Percentiles rank a stretch among this genome's conserved stretches.
These are phyloP conservation scores for Curvularia lunata DNA, from an alignment of 2,329 filamentous ascomycete species.

Conservation along the genomic window DNA sequence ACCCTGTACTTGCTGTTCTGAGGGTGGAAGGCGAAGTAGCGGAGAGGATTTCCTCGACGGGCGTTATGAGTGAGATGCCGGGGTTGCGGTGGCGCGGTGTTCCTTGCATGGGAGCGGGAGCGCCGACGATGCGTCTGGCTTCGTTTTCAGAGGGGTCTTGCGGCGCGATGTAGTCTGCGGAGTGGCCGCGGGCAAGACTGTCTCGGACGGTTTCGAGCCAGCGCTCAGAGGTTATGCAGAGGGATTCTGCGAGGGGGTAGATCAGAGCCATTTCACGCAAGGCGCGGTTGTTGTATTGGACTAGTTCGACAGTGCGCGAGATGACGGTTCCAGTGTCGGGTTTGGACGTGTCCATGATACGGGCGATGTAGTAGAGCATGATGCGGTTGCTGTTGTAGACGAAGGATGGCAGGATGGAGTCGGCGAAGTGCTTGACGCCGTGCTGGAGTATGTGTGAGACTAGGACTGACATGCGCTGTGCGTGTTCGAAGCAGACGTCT, in stretches of 20 bases:
- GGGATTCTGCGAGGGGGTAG: conserved; percentile 41
- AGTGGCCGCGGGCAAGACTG: conserved; percentile 37
- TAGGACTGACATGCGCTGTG: conserved; percentile 38
- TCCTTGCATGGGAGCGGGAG: conserved; percentile 23
- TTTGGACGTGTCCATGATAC: conserved; percentile 37
- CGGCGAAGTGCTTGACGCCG: conserved; percentile 42
- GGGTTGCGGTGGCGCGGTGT: conserved; percentile 15
- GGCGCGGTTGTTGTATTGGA: conserved; percentile 42
- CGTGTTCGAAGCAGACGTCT: conserved; percentile 41
- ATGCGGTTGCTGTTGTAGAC: conserved; percentile 45
- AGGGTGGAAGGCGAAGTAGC: conserved; percentile 19
- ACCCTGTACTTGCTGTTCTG: conserved; percentile 16
- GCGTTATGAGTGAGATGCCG: conserved; percentile 23
- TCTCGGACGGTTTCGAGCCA: conserved; percentile 42
- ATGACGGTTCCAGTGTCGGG: conserved; percentile 35
- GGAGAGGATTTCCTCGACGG: conserved; percentile 19
- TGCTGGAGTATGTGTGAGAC: conserved; percentile 40
- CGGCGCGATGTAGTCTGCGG: conserved; percentile 38
- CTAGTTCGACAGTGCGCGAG: conserved; percentile 36
- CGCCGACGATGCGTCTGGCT: conserved; percentile 31
- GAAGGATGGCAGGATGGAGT: conserved; percentile 42
- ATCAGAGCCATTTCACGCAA: conserved; percentile 40
- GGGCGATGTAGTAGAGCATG: conserved; percentile 44
- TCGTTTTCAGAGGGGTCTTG: conserved; percentile 38
- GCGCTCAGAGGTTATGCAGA: conserved; percentile 40